Conservation (phyloP, 768 basidiomycete genomes). For the Mycena maculata region DNA sequence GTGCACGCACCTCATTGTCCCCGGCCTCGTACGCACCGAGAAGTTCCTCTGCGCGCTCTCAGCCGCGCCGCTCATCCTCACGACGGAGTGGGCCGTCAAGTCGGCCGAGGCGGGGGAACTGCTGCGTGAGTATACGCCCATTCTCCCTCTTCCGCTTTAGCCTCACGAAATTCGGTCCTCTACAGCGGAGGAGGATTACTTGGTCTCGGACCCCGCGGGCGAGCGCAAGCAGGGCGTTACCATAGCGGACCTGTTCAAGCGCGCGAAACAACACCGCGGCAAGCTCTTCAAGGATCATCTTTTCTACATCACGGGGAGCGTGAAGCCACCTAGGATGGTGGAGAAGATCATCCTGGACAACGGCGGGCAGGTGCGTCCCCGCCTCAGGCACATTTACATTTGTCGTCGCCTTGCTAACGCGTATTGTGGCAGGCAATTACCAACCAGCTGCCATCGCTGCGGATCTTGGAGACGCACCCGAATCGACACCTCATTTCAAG, state of each 20-base stretch:
- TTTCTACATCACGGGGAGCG: slow-evolving; percentile 81
- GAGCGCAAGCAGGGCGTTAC: slow-evolving; percentile 77
- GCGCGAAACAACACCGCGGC: slow-evolving; percentile 64
- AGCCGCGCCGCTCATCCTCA: slow-evolving; percentile 69
- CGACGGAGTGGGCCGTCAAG: slow-evolving; percentile 73
- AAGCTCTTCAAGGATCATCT: slow-evolving; percentile 70
- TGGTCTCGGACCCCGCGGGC: slow-evolving; percentile 67
- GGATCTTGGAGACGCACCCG: slow-evolving; percentile 61
- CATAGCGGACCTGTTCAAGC: slow-evolving; percentile 66
- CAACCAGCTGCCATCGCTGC: slow-evolving; percentile 61
- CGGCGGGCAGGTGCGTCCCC: slow-evolving; percentile 73
- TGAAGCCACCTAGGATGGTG: slow-evolving; percentile 64
- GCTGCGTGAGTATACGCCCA: slow-evolving; percentile 62
- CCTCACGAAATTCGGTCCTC: background rate
- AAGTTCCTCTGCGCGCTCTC: slow-evolving; percentile 88
- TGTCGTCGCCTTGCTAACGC: background rate
- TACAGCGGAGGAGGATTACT: slow-evolving; percentile 72
- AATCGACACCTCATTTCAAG: slow-evolving; percentile 76
- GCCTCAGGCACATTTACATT: background rate
- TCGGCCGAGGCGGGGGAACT: slow-evolving; percentile 67
- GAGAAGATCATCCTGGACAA: slow-evolving; percentile 76
- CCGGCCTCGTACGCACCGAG: slow-evolving; percentile 80
- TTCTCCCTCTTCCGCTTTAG: too few species aligned
- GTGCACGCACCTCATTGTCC: slow-evolving; percentile 84
- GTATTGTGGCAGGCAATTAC: slow-evolving; percentile 55